A percentile compares a stretch with the other conserved stretches of the same genome.
phyloP scores from a whole-genome alignment of 176 grass and related monocot genomes.

The Panicum miliaceum region DNA sequence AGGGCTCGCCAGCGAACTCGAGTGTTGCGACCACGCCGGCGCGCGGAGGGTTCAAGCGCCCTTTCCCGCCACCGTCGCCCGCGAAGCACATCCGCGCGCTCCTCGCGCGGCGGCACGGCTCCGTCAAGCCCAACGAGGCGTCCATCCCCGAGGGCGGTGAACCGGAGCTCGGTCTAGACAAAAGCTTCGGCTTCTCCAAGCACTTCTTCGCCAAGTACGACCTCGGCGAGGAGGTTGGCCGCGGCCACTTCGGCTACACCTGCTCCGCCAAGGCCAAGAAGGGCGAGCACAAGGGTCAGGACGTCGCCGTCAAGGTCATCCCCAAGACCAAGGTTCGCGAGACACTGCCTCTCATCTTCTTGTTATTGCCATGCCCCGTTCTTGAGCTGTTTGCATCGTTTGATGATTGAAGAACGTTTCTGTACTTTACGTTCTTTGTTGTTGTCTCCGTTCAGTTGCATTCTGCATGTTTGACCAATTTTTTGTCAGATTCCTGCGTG shows the following conservation, averaged over 20 bases:
- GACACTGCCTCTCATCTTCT: neutral
- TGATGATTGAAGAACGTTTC: slow-evolving; percentile 29
- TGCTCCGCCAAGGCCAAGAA: slow-evolving; percentile 93
- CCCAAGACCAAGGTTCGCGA: slow-evolving; percentile 88
- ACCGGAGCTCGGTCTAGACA: slow-evolving; percentile 82
- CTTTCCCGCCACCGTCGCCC: slow-evolving; percentile 94
- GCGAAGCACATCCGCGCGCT: slow-evolving; percentile 98
- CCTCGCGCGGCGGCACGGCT: slow-evolving; percentile 86
- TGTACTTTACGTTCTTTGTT: slow-evolving; percentile 4
- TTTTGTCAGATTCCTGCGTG: slow-evolving; percentile 41
- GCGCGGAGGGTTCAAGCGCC: slow-evolving; percentile 79
- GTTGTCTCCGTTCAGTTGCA: slow-evolving; percentile 26
- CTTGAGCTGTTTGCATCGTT: slow-evolving; percentile 42
- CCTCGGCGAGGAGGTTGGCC: slow-evolving; percentile 89
- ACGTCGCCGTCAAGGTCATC: slow-evolving; percentile 98
- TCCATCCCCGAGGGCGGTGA: slow-evolving; percentile 94
- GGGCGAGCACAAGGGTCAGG: slow-evolving; percentile 92
- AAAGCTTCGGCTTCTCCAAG: slow-evolving; percentile 96
- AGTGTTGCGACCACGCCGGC: slow-evolving; percentile 80
- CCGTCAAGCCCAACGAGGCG: slow-evolving; percentile 92
- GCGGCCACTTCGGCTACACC: slow-evolving; percentile 98
- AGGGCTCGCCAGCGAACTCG: slow-evolving; percentile 94
- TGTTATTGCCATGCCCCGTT: slow-evolving; percentile 23
- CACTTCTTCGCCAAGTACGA: slow-evolving; percentile 97
- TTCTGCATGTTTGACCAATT: slow-evolving; percentile 34